These are phyloP conservation scores for Colletotrichum noveboracense DNA, from an alignment of 2,329 filamentous ascomycete species.

Conservation along the genomic window DNA sequence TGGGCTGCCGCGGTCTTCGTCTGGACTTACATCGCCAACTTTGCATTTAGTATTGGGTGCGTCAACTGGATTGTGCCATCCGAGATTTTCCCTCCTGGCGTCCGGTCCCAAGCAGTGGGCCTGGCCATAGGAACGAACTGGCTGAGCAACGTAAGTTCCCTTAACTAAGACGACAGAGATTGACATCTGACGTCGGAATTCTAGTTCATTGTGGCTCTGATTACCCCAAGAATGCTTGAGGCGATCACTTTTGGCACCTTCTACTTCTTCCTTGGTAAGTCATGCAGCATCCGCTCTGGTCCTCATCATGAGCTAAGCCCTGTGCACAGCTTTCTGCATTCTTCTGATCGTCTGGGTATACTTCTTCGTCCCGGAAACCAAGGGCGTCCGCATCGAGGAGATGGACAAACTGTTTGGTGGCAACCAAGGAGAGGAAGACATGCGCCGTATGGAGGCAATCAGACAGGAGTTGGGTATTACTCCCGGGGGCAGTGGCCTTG, in stretches of 20 bases:
- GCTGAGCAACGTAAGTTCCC: conserved; percentile 38
- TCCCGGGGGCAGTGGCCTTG: background rate
- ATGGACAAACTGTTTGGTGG: conserved; percentile 53
- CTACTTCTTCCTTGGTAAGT: conserved; percentile 59
- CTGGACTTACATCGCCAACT: conserved; percentile 57
- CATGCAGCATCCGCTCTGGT: too few species aligned
- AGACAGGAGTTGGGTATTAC: background rate
- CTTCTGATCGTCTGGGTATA: conserved; percentile 53
- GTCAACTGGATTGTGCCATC: conserved; percentile 62
- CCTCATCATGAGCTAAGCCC: background rate
- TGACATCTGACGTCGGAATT: conserved; percentile 52
- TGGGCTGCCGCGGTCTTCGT: conserved; percentile 65
- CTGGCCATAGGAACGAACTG: conserved; percentile 4
- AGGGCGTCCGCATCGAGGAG: conserved; percentile 58
- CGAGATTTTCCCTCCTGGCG: conserved; percentile 53
- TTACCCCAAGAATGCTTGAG: conserved; percentile 61
- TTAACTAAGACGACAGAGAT: conserved; percentile 57
- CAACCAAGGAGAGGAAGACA: conserved; percentile 10
- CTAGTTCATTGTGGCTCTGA: conserved; percentile 37
- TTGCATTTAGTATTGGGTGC: conserved; percentile 42
- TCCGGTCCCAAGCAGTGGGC: background rate
- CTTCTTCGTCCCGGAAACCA: conserved; percentile 64
- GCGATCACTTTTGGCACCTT: conserved; percentile 58
- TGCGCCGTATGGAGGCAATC: background rate
- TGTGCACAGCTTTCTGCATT: conserved; percentile 43